These are phyloP conservation scores for Russula ochroleuca DNA, from an alignment of 768 basidiomycete genomes.

Conservation along the genomic window DNA sequence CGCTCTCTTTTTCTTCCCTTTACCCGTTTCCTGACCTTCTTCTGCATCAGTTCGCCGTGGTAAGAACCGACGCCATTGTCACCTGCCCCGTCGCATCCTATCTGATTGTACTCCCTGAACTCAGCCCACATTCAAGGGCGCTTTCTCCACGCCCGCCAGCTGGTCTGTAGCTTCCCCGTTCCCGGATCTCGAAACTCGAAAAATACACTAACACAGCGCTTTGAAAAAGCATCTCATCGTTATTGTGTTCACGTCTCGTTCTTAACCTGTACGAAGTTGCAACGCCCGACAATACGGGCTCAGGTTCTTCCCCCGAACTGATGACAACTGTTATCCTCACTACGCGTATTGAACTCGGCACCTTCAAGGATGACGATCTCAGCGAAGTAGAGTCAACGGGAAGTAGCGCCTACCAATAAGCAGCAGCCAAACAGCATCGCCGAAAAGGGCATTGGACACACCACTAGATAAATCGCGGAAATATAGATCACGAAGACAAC, in stretches of 20 bases:
- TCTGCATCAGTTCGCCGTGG: constrained; percentile 26
- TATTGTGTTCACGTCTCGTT: constrained; percentile 53
- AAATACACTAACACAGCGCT: not conserved
- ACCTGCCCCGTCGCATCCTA: constrained; percentile 28
- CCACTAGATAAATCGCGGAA: not conserved
- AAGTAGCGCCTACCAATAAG: too few species aligned
- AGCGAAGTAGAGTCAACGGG: not conserved
- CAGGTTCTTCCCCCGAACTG: not conserved
- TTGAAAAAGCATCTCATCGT: constrained; percentile 43
- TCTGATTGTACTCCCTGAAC: constrained; percentile 26
- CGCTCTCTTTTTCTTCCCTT: constrained; percentile 6
- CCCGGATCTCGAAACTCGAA: not conserved
- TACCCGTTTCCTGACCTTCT: not conserved
- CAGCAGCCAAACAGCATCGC: too few species aligned
- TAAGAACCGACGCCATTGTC: constrained; percentile 20
- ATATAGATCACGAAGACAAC: not conserved
- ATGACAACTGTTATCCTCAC: constrained; percentile 29
- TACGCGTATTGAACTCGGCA: constrained; percentile 21
- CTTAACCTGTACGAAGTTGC: constrained; percentile 49
- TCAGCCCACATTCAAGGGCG: constrained; percentile 45
- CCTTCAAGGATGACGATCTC: not conserved
- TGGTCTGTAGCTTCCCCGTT: constrained; percentile 34
- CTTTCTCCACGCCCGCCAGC: constrained; percentile 48
- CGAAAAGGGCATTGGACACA: not conserved
- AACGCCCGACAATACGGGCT: not conserved